phyloP scores from a whole-genome alignment of 768 basidiomycete species.

The Psilocybe tampanensis region DNA sequence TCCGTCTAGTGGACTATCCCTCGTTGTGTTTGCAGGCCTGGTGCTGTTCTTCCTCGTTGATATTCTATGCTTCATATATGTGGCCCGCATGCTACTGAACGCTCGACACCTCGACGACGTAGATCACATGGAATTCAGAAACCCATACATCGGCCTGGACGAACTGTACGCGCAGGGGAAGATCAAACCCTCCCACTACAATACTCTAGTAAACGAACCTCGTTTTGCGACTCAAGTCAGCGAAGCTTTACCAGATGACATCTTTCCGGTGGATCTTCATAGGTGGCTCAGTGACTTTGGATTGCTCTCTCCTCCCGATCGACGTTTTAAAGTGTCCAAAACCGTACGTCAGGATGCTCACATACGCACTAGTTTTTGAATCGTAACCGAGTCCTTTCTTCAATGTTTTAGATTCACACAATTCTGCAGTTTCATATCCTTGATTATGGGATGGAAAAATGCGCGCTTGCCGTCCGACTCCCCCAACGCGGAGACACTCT shows the following conservation, averaged over 20 bases:
- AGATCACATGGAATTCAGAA: conserved; percentile 24
- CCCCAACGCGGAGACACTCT: conserved; percentile 22
- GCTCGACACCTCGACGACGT: conserved; percentile 7
- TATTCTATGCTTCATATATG: conserved; percentile 22
- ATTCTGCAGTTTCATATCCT: conserved; percentile 26
- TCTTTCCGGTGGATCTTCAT: conserved; percentile 27
- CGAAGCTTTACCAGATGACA: conserved; percentile 19
- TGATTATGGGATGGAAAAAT: conserved; percentile 33
- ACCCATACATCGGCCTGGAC: conserved; percentile 29
- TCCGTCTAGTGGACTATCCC: neutral
- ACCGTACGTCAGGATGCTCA: conserved; percentile 22
- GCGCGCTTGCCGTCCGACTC: conserved; percentile 26
- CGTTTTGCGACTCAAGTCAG: conserved; percentile 26
- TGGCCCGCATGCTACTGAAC: conserved; percentile 17
- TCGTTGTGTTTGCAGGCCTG: conserved; percentile 11
- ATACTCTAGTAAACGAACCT: conserved; percentile 25
- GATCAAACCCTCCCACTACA: conserved; percentile 20
- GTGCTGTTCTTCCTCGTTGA: conserved; percentile 25
- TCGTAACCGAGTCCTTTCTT: neutral
- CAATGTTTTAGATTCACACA: conserved; percentile 21
- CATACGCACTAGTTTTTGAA: neutral
- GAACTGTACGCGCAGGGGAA: conserved; percentile 20
- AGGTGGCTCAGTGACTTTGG: conserved; percentile 30
- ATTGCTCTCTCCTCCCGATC: conserved; percentile 28
- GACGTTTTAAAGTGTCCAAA: conserved; percentile 24